These are phyloP conservation scores for Cymbidium sinense DNA, from an alignment of 106 monocot genomes.

Conservation along the genomic window DNA sequence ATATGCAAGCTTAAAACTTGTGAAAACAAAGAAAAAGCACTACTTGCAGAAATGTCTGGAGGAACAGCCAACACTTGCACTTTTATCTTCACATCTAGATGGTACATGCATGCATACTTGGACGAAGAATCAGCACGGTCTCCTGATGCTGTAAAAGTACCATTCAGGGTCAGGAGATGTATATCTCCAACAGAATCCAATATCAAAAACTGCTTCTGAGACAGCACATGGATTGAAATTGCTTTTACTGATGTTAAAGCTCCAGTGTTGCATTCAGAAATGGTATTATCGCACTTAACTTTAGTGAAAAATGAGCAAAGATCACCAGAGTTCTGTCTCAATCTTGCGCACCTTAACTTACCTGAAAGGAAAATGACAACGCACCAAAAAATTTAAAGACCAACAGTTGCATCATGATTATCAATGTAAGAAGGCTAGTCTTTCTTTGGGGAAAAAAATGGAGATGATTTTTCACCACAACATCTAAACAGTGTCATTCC, in stretches of 20 bases:
- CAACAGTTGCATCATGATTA: background rate
- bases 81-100: conserved; percentile 52
- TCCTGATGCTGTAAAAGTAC: conserved; percentile 20
- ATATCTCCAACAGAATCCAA: conserved; percentile 77
- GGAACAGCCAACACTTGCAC: conserved; percentile 59
- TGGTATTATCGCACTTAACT: conserved; percentile 12
- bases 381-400: conserved; percentile 1
- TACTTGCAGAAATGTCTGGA: conserved; percentile 58
- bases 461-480: background rate
- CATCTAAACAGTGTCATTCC: background rate
- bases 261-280: conserved; percentile 13
- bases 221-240: conserved; percentile 52
- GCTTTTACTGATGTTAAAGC: conserved; percentile 34
- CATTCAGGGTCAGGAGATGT: conserved; percentile 46
- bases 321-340: conserved; percentile 59
- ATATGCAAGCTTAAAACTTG: conserved; percentile 3
- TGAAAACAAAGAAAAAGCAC: conserved; percentile 14
- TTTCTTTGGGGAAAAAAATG: background rate
- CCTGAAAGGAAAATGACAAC: conserved; percentile 35
- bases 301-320: conserved; percentile 40
- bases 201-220: conserved; percentile 63
- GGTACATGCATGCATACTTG: conserved; percentile 17
- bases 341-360: conserved; percentile 50
- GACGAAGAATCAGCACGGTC: conserved; percentile 9
- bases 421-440: background rate